These are phyloP conservation scores for Vigna nakashimae DNA, from an alignment of 306 rosid species.

Conservation along the genomic window DNA sequence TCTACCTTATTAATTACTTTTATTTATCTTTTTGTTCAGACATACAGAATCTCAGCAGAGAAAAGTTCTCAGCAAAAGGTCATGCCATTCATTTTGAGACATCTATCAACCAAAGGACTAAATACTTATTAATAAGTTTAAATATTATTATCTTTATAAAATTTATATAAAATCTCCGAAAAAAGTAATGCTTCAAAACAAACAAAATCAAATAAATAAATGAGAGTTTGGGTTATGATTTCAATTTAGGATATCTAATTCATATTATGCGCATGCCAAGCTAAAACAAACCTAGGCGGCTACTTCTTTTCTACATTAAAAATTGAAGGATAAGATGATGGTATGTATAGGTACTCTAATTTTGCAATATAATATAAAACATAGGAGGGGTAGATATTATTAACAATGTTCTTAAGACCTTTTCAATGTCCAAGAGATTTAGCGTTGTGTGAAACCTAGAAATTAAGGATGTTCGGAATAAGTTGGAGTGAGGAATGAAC, in stretches of 20 bases:
- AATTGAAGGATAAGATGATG: constrained; percentile 22
- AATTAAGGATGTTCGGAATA: constrained; percentile 42
- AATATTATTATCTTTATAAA: too few relatives aligned
- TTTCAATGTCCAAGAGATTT: constrained; percentile 55
- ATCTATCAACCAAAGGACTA: constrained; percentile 11
- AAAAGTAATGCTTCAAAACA: neutral
- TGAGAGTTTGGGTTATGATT: constrained; percentile 33
- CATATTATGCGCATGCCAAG: constrained; percentile 48
- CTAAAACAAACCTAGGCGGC: constrained; percentile 2
- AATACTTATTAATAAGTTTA: too few relatives aligned
- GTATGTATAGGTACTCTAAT: constrained; percentile 16
- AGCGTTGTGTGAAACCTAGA: constrained; percentile 46
- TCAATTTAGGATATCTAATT: constrained; percentile 26
- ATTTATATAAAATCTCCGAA: too few relatives aligned
- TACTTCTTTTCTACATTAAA: constrained; percentile 22
- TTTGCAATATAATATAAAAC: neutral
- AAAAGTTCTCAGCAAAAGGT: constrained; percentile 37
- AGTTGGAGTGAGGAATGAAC: constrained; percentile 41
- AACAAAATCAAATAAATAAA: neutral
- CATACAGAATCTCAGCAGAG: constrained; percentile 40
- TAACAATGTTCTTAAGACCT: constrained; percentile 1
- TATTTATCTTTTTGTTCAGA: constrained; percentile 42
- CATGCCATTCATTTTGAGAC: constrained; percentile 42
- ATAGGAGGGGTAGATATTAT: constrained; percentile 30
- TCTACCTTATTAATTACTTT: constrained; percentile 16